phyloP scores from a whole-genome alignment of 345 rosid genomes.

The Syzygium grande region DNA sequence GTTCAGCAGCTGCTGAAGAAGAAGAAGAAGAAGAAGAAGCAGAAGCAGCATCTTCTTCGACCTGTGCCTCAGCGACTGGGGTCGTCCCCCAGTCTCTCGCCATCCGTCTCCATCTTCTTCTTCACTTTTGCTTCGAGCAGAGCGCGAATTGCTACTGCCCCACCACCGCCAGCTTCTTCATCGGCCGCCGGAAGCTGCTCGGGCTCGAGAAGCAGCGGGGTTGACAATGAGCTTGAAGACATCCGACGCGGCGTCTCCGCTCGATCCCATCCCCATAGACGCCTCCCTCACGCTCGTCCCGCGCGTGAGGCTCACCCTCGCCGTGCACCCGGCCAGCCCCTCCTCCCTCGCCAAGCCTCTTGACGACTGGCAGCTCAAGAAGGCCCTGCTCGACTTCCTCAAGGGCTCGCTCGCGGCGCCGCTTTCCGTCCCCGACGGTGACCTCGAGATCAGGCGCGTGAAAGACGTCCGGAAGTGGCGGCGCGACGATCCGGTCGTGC shows the following conservation, averaged over 20 bases:
- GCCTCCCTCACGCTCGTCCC: constrained; percentile 52
- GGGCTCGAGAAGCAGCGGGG: background rate
- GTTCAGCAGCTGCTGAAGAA: too few species aligned
- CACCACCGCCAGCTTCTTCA: background rate
- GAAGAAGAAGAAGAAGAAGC: too few species aligned
- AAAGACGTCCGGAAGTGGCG: constrained; percentile 83
- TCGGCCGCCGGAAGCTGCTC: background rate
- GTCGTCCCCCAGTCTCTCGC: background rate
- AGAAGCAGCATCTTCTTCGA: too few species aligned
- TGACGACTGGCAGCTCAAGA: constrained; percentile 91
- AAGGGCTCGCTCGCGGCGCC: constrained; percentile 42
- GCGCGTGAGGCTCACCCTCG: constrained; percentile 61
- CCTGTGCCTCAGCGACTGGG: background rate
- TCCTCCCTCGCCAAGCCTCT: constrained; percentile 59
- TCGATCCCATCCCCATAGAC: constrained; percentile 61
- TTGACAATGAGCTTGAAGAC: constrained; percentile 29
- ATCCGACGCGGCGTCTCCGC: constrained; percentile 51
- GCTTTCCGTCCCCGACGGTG: constrained; percentile 51
- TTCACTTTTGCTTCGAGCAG: background rate
- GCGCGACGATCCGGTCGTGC: constrained; percentile 80
- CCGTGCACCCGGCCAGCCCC: constrained; percentile 46
- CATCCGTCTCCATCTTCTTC: background rate
- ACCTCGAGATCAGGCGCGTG: constrained; percentile 48
- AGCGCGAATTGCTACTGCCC: background rate
- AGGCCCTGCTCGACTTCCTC: constrained; percentile 60